phyloP scores from a whole-genome alignment of 1,284 basidiomycete genomes.

The Hymenochaete sp. region DNA sequence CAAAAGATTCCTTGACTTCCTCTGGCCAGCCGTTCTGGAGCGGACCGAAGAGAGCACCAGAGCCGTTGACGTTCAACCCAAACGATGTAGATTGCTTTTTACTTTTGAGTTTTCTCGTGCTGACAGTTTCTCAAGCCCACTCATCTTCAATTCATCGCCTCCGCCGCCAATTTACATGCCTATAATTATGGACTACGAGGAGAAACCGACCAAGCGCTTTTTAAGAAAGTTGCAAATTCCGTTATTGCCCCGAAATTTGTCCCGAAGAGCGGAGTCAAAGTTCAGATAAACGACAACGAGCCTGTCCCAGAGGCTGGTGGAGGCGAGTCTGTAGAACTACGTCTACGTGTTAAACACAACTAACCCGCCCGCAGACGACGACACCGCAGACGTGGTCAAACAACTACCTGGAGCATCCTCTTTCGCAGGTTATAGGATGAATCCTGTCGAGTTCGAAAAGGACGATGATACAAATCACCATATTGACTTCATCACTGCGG shows the following conservation, averaged over 20 bases:
- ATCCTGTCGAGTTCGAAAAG: slow-evolving; percentile 97
- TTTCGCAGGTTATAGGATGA: slow-evolving; percentile 89
- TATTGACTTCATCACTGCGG: slow-evolving; percentile 98
- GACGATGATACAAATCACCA: slow-evolving; percentile 98
- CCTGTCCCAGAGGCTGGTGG: slow-evolving; percentile 54
- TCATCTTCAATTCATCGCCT: slow-evolving; percentile 86
- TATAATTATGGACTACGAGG: slow-evolving; percentile 98
- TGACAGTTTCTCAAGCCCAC: slow-evolving; percentile 46
- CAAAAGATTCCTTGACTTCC: slow-evolving; percentile 85
- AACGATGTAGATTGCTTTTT: slow-evolving; percentile 57
- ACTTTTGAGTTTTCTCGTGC: neutral
- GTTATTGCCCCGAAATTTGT: slow-evolving; percentile 89
- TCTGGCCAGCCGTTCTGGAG: slow-evolving; percentile 96
- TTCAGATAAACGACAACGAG: slow-evolving; percentile 94
- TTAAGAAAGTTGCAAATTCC: slow-evolving; percentile 81
- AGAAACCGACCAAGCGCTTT: slow-evolving; percentile 69
- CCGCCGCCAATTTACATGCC: slow-evolving; percentile 94
- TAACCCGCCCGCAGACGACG: slow-evolving; percentile 38
- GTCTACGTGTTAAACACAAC: slow-evolving; percentile 1
- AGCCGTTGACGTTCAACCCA: slow-evolving; percentile 80
- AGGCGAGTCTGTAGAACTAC: slow-evolving; percentile 11
- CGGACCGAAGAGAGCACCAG: slow-evolving; percentile 97
- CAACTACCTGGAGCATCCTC: slow-evolving; percentile 83
- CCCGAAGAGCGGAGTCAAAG: slow-evolving; percentile 87
- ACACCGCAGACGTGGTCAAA: slow-evolving; percentile 49